Base-by-base conservation (phyloP, 805 yeast genomes). In the Priceomyces castillae region DNA sequence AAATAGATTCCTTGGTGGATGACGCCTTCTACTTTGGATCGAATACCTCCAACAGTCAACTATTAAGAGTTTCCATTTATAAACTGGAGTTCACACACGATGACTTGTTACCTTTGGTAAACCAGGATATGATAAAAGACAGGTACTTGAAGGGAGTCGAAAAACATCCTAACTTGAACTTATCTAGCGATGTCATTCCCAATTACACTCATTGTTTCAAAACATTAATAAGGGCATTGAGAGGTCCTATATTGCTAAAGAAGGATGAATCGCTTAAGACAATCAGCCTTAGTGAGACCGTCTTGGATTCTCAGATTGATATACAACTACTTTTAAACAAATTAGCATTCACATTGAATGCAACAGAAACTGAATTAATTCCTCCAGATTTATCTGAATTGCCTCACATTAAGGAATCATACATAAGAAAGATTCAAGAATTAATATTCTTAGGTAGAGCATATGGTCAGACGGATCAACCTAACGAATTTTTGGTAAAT, bases 141-240 rank as follows among this genome's bases (percentile, higher is more conserved):
- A 69, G 95, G 51, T 80, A 77, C 48, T 58, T 65, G 11, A 62
- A 67, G 3, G 71, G 69, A 0, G 58, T 62, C 16, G 54, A 52
- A 19, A 49, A 43, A 49, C 50, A 67, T 62, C 49, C 59, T 3
- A 50, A 50, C 58, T 39, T 48, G 46, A 33, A 46, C 36, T 64
- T 61, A 18, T 57, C 66, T 0, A 48, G 59, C 0, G 65, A 60
- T 9, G 48, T 60, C 1, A 51, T 62, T 1, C 90, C 95, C 0
- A 64, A 78, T 2, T 76, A 81, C 2, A 58, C 76, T 0, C 77
- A 74, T 35, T 84, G 95, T 51, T 66, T 85, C 17, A 67, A 69
- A 39, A 83, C 88, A 0, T 54, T 88, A 14, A 72, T 76, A 51
- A 80, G 78, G 47, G 83, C 85, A 7, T 64, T 87, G 37, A 78